Base-by-base conservation (phyloP, 2,329 filamentous ascomycete genomes). In the Exophiala aquamarina region DNA sequence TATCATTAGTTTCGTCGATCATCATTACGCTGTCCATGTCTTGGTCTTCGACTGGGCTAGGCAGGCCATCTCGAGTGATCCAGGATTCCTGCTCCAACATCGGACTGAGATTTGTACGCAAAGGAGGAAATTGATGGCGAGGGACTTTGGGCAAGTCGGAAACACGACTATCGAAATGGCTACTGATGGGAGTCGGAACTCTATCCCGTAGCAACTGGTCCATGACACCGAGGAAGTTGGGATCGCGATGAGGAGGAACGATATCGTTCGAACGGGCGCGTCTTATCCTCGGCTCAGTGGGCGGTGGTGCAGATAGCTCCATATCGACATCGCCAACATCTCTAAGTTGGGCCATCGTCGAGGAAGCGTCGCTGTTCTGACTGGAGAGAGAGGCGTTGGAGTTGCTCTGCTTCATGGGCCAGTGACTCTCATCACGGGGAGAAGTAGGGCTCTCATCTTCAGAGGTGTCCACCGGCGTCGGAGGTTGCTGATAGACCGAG, bases 71-170 rank as follows among this genome's bases (percentile, higher is more conserved):
- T 45, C 49, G 43, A 19, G 39, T 49, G 31, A 54, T 55, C 55
- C 55, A 59, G 15, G 55, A 50, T 34, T 59, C 57, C 19, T 57
- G 55, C 19, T 59, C 57, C 13, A 59, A 41, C 57, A 59, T 59
- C 9, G 57, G 57, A 44, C 52, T 56, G 19, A 59, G 50, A 23
- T 49, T 49, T 13, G 54, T 59, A 14, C 51, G 50, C 14, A 56
- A 18, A 6, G 55, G 53, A 7, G 57, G 45, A 28, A 58, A 58
- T 8, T 50, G 44, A 38, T 57, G 54, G 8, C 51, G 54, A 2
- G 54, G 52, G 6, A 45, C 49, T 34, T 19, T 47, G 6, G 54
- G 47, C 29, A 57, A 32, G 19, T 54, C 49, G 13, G 33, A 41
- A 26, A 52, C 19, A 8, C 53, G 53, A 19, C 47, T 45, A 40